Conservation (phyloP, 371 early-diverging fungal genomes). For the Apophysomyces elegans region DNA sequence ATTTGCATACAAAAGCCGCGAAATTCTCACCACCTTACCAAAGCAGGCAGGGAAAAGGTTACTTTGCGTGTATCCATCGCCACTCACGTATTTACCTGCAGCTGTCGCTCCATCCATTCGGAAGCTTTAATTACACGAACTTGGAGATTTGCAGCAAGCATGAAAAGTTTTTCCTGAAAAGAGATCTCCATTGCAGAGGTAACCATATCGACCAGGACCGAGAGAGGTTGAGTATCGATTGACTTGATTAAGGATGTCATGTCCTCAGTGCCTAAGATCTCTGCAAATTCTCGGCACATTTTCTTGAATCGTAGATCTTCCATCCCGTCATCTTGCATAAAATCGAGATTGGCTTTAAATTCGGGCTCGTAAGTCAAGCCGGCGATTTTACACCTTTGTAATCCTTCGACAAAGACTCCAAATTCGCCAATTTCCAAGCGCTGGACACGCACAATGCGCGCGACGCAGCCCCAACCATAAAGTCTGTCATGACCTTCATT, state of each 20-base stretch:
- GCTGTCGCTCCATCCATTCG: constrained; percentile 75
- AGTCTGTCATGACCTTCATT: constrained; percentile 32
- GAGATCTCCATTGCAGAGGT: constrained; percentile 75
- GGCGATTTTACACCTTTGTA: constrained; percentile 39
- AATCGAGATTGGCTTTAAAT: background rate
- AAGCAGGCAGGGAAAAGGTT: background rate
- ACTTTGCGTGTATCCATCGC: background rate
- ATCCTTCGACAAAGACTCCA: constrained; percentile 45
- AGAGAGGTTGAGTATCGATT: constrained; percentile 66
- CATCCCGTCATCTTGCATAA: constrained; percentile 29
- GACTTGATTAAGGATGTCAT: constrained; percentile 48
- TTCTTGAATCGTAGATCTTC: constrained; percentile 64
- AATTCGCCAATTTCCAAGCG: constrained; percentile 44
- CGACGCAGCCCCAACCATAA: constrained; percentile 45
- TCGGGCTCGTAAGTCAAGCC: constrained; percentile 18
- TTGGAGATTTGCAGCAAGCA: constrained; percentile 63
- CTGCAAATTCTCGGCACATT: constrained; percentile 58
- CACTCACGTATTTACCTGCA: constrained; percentile 58
- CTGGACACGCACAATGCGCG: constrained; percentile 46
- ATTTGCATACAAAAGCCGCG: constrained; percentile 80
- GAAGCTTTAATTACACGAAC: constrained; percentile 61
- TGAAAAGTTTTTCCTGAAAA: constrained; percentile 72
- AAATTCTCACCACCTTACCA: constrained; percentile 70
- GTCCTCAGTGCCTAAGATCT: background rate
- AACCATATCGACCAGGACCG: constrained; percentile 73